phyloP scores from a whole-genome alignment of 2,329 filamentous ascomycete species.

The Aspergillus unguis region DNA sequence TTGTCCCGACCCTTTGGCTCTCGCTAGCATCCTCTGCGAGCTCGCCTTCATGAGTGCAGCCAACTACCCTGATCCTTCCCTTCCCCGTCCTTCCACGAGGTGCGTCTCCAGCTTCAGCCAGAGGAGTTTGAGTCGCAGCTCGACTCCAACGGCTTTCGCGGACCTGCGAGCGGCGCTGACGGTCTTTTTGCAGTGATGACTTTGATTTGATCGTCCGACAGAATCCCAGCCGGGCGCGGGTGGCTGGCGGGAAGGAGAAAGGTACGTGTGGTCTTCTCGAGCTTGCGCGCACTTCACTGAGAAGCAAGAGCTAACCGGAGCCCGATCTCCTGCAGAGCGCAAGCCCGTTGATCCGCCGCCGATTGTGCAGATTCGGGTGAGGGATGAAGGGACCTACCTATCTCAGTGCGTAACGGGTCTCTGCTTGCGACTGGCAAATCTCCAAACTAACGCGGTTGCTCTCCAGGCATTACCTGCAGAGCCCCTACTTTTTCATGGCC shows the following conservation, averaged over 20 bases:
- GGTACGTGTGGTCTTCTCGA: conserved; percentile 43
- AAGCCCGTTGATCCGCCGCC: conserved; percentile 85
- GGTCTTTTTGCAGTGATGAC: conserved; percentile 49
- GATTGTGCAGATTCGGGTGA: conserved; percentile 68
- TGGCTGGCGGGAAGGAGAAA: conserved; percentile 72
- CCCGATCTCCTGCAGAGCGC: conserved; percentile 54
- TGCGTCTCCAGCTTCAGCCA: conserved; percentile 25
- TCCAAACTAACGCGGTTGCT: conserved; percentile 1
- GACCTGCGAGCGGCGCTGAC: conserved; percentile 34
- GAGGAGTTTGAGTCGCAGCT: conserved; percentile 17
- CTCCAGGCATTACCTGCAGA: conserved; percentile 58
- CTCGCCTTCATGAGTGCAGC: conserved; percentile 43
- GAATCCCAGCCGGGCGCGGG: conserved; percentile 64
- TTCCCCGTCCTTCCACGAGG: conserved; percentile 43
- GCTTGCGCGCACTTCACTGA: neutral
- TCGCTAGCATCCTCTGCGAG: conserved; percentile 20
- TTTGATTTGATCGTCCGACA: conserved; percentile 61
- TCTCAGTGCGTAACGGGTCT: conserved; percentile 53
- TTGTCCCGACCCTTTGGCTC: conserved; percentile 21
- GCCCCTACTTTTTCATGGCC: conserved; percentile 63
- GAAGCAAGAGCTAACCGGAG: conserved; percentile 13
- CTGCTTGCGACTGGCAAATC: conserved; percentile 13
- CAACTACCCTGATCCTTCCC: conserved; percentile 40
- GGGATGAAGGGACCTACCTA: conserved; percentile 46
- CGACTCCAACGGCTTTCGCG: conserved; percentile 31